These are phyloP conservation scores for Ustilago sp. DNA, from an alignment of 1,284 basidiomycete genomes.

Conservation along the genomic window DNA sequence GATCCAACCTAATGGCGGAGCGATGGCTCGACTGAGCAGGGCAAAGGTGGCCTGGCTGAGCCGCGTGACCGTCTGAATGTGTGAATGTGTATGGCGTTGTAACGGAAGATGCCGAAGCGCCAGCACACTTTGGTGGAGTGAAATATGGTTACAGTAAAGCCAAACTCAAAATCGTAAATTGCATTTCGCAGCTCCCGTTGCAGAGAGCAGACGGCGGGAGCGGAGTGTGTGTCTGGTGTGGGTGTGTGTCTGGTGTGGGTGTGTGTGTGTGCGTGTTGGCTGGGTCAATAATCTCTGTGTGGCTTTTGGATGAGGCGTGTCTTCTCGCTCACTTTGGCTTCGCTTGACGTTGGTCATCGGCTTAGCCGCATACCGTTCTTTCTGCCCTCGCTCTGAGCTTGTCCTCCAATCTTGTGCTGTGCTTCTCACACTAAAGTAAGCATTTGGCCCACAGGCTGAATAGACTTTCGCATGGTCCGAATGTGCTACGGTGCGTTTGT, in stretches of 20 bases:
- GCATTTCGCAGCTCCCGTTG: slow-evolving; percentile 15
- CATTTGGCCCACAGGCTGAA: too few species aligned
- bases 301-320: background rate
- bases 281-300: slow-evolving; percentile 3
- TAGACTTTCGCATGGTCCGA: background rate
- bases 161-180: slow-evolving; percentile 3
- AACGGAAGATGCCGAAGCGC: background rate
- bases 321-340: background rate
- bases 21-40: background rate
- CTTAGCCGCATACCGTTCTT: background rate
- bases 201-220: background rate
- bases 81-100: background rate
- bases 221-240: background rate
- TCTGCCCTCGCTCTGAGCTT: background rate
- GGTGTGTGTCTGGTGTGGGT: background rate
- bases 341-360: background rate
- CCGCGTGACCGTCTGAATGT: background rate
- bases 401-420: background rate
- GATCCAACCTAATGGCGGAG: background rate
- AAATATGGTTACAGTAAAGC: too few species aligned
- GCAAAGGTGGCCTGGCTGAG: background rate
- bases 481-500: background rate
- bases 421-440: background rate
- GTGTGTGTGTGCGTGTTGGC: background rate
- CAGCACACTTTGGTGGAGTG: background rate